Evolutionary conservation across 192 early-diverging fungal species (phyloP).

Genomic region (Entomortierella lignicola): DNA sequence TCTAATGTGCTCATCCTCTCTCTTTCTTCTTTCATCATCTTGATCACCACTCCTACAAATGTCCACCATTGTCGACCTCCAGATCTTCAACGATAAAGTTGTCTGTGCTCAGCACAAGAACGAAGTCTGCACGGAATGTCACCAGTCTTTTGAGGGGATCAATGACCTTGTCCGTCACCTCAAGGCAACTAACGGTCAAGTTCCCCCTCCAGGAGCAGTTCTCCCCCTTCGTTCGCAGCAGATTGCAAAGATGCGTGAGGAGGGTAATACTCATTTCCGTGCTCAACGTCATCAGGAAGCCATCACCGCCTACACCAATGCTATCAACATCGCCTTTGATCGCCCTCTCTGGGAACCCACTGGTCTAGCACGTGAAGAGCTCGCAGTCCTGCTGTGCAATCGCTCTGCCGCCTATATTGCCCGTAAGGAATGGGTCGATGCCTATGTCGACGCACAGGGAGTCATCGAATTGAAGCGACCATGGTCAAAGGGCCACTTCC

Average conservation of each 20-base stretch:
- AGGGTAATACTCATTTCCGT: conserved; percentile 91
- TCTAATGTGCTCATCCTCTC: neutral
- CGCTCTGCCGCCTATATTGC: conserved; percentile 74
- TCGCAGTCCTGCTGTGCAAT: conserved; percentile 72
- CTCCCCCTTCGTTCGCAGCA: conserved; percentile 64
- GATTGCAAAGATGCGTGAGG: conserved; percentile 70
- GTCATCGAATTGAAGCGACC: conserved; percentile 74
- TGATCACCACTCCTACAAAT: conserved; percentile 4
- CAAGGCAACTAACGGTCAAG: conserved; percentile 66
- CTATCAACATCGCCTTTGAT: conserved; percentile 81
- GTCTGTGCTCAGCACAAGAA: conserved; percentile 71
- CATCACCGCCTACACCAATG: conserved; percentile 87
- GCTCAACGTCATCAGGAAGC: conserved; percentile 85
- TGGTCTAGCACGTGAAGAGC: conserved; percentile 72
- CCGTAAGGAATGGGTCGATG: conserved; percentile 72
- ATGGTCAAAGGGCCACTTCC: conserved; percentile 81
- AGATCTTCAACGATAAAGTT: conserved; percentile 59
- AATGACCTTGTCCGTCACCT: conserved; percentile 76
- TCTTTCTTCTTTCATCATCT: neutral
- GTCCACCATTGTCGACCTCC: conserved; percentile 49
- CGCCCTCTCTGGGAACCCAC: conserved; percentile 81
- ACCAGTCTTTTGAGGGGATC: conserved; percentile 69
- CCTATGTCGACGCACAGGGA: conserved; percentile 77
- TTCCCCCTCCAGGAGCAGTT: conserved; percentile 74
- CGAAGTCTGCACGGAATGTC: conserved; percentile 72